Evolutionary conservation across 495 filamentous ascomycete genomes (phyloP).

Genomic region (Cairneyella variabilis): DNA sequence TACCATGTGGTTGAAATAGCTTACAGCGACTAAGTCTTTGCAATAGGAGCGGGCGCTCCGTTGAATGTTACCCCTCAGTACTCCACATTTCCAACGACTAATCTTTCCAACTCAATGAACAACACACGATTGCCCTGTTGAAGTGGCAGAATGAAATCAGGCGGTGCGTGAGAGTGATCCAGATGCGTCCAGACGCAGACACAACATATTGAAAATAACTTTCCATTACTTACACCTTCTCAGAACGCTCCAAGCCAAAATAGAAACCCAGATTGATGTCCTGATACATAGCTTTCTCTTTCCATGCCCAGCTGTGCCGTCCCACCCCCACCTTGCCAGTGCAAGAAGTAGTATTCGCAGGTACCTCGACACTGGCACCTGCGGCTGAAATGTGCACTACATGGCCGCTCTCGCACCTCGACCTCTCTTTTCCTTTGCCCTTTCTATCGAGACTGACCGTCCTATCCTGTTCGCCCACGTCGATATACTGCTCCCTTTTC

Average conservation of each 20-base stretch:
- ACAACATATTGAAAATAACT: too few relatives aligned
- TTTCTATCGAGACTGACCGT: conserved; percentile 16
- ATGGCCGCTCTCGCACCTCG: not conserved
- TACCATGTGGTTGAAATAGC: too few relatives aligned
- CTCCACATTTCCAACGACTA: too few relatives aligned
- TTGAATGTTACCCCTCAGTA: too few relatives aligned
- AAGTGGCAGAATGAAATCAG: too few relatives aligned
- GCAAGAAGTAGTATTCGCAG: not conserved
- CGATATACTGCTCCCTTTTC: conserved; percentile 2
- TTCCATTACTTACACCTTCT: not conserved
- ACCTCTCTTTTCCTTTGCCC: conserved; percentile 21
- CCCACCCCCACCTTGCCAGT: not conserved
- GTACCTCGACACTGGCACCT: not conserved
- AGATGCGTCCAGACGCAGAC: too few relatives aligned
- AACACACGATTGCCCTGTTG: too few relatives aligned
- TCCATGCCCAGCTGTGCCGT: conserved; percentile 22
- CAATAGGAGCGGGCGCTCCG: too few relatives aligned
- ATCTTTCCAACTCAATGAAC: too few relatives aligned
- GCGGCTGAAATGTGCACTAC: not conserved
- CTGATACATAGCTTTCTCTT: conserved; percentile 29
- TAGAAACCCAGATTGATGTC: conserved; percentile 31
- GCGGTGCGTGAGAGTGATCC: too few relatives aligned
- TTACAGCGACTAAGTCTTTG: too few relatives aligned
- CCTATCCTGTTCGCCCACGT: conserved; percentile 18
- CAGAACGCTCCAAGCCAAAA: conserved; percentile 20